Conservation (phyloP, 768 basidiomycete species). For the Kwoniella europaea region DNA sequence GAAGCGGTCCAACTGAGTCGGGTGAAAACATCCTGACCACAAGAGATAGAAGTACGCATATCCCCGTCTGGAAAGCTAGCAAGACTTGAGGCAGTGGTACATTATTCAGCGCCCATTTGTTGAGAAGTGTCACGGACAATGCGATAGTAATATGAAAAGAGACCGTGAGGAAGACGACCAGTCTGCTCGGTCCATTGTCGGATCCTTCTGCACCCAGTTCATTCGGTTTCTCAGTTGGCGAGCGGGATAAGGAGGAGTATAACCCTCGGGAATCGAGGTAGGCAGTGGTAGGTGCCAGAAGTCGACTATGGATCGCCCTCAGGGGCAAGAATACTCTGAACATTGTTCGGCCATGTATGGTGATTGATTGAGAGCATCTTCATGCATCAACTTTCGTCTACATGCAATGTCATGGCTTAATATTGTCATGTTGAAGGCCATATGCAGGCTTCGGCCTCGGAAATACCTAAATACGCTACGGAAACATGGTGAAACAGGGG, state of each 20-base stretch:
- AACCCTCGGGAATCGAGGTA: background rate
- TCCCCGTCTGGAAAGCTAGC: conserved; percentile 13
- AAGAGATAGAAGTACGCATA: conserved; percentile 8
- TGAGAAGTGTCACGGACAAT: conserved; percentile 12
- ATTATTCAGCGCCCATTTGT: conserved; percentile 10
- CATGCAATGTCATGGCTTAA: background rate
- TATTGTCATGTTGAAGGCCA: background rate
- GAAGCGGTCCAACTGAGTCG: conserved; percentile 1
- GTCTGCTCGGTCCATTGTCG: conserved; percentile 5
- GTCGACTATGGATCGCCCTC: background rate
- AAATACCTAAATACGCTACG: background rate
- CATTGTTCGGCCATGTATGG: background rate
- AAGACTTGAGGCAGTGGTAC: conserved; percentile 9
- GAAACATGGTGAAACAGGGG: background rate
- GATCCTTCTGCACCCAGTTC: background rate
- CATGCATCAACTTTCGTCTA: background rate
- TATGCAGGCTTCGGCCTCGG: background rate
- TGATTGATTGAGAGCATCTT: background rate
- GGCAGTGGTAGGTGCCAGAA: background rate
- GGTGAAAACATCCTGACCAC: background rate
- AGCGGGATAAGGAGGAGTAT: background rate
- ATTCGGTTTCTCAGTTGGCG: background rate
- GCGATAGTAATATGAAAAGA: conserved; percentile 13
- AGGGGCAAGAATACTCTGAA: background rate
- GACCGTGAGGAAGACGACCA: conserved; percentile 7